Evolutionary conservation across 768 basidiomycete species (phyloP), one percentile per base, ranked within the genome.

Genomic region (Daedalea quercina): DNA sequence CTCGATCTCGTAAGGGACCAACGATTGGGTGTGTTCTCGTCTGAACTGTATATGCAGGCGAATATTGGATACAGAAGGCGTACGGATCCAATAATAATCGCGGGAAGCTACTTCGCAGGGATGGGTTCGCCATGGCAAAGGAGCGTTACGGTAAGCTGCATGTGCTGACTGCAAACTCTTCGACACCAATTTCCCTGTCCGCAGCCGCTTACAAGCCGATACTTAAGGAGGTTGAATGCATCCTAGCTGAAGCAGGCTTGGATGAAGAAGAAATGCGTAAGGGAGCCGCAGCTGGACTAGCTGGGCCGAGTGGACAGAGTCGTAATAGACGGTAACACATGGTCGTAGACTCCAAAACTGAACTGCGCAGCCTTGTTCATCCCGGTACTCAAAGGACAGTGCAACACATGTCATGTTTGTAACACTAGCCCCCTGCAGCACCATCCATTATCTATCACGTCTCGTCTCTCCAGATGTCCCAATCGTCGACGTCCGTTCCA

Each of bases 1-100:
- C 85, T 4, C 81, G 91, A 8, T 84, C 87, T 17, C 80, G 89
- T 86, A 65, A 59, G 85, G n/a, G n/a, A n/a, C n/a, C n/a, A n/a
- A n/a, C n/a, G n/a, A n/a, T n/a, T n/a, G n/a, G n/a, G n/a, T n/a
- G n/a, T n/a, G n/a, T n/a, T n/a, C n/a, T n/a, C n/a, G n/a, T n/a
- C n/a, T n/a, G n/a, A n/a, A n/a, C n/a, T n/a, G n/a, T n/a, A n/a
- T n/a, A n/a, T n/a, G n/a, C n/a, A n/a, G 85, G 85, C 13, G 85
- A 87, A 58, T 83, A 84, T 62, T 94, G 93, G 92, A 76, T 86
- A 0, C 81, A 81, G 56, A 85, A 81, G 60, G 90, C 88, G 9
- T 75, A 80, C 50, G 69, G 66, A 20, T 69, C 66, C 12, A 82
- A 74, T 50, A 84, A 82, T 31, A 83, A 77, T 55, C 78, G 82